Evolutionary conservation across 768 basidiomycete genomes (phyloP).

Genomic region (Strobilomyces confusus): DNA sequence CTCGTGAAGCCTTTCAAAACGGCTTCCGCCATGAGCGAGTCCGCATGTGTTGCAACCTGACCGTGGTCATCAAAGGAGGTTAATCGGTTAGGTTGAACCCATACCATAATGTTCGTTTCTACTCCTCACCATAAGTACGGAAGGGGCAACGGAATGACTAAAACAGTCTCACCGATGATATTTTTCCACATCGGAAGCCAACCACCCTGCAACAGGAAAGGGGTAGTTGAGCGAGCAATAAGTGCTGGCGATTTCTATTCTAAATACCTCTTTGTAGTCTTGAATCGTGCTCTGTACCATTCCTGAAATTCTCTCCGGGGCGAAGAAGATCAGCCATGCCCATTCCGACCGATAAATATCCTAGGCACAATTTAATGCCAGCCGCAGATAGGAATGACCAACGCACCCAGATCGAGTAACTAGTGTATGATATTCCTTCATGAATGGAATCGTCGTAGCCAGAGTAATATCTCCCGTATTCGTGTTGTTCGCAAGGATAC

Average conservation of each 20-base stretch:
- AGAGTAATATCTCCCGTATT: conserved; percentile 67
- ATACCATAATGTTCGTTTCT: conserved; percentile 83
- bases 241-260: not conserved
- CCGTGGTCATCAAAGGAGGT: not conserved
- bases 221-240: conserved; percentile 37
- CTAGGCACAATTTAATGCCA: conserved; percentile 32
- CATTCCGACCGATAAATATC: conserved; percentile 78
- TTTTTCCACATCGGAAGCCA: conserved; percentile 95
- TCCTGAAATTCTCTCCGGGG: conserved; percentile 69
- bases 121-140: not conserved
- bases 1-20: conserved; percentile 60
- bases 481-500: conserved; percentile 76
- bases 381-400: not conserved
- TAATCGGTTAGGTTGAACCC: not conserved
- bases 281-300: too few relatives aligned
- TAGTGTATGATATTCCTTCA: conserved; percentile 66
- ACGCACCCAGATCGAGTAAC: conserved; percentile 75
- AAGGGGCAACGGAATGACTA: conserved; percentile 28
- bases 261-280: conserved; percentile 62
- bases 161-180: conserved; percentile 47
- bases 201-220: conserved; percentile 44
- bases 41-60: conserved; percentile 75
- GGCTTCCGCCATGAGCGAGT: conserved; percentile 72
- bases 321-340: conserved; percentile 74
- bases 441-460: conserved; percentile 69